Base-by-base conservation (phyloP, 2,329 filamentous ascomycete genomes). In the Epicoccum nigrum region DNA sequence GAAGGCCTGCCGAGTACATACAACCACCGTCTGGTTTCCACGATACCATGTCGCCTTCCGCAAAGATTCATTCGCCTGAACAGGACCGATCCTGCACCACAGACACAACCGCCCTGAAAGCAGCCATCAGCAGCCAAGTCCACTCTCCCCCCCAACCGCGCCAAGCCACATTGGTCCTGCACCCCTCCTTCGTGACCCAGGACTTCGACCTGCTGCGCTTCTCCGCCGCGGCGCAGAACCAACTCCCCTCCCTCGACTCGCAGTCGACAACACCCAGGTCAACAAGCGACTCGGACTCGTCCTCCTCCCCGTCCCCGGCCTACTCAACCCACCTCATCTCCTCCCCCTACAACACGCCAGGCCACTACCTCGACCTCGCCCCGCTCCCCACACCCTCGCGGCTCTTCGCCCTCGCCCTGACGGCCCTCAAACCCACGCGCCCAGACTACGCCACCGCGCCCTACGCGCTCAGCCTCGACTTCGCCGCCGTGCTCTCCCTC, bases 401-500 rank as follows among this genome's bases (percentile, higher is more conserved):
- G 8, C 79, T 95, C 43, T 79, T 96, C 45, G 87, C 91, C 4
- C 81, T 84, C 53, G 88, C 91, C 1, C 77, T 96, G 52, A 83
- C 83, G 21, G 76, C 77, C 12, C 79, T 96, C 59, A 78, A 77
- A 52, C 83, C 84, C 30, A 76, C 85, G 15, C 82, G 85, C 2
- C 70, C 79, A 7, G 86, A 92, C 68, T 96, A 95, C 74, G 89
- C 91, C 50, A 92, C 86, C 1, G 85, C 86, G 1, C 78, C 83
- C 0, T 96, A 96, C 73, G 72, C 78, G 3, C 81, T 86, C 2
- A 85, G 85, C 0, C 92, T 96, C 76, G 95, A 96, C 73, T 94
- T 90, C 86, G 55, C 70, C 3, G 75, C 82, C 33, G 80, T 91
- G 12, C 77, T 94, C 9, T 73, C 76, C 4, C 76, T 81, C 25